Evolutionary conservation across 495 filamentous ascomycete species (phyloP), one percentile per base, ranked within the genome.

Genomic region (Daldinia childiae): DNA sequence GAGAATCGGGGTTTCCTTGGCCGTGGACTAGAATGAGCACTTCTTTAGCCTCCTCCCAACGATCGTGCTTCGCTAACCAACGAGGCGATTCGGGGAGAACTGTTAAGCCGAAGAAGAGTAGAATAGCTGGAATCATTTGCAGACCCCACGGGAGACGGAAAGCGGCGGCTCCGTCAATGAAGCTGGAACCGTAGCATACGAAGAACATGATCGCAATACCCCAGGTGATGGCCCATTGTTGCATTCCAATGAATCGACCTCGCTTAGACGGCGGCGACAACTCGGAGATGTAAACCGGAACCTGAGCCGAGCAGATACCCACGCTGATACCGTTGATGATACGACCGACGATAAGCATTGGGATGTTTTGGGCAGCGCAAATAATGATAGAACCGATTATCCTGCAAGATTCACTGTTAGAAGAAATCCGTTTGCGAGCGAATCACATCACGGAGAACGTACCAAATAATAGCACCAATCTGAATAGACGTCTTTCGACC

Each of bases 171-270:
- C 85, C 82, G 0, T 82, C 70, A 64, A 95, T 86, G 77, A 84
- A 93, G 26, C 87, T 88, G 78, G 85, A 90, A 14, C 92, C 93
- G 61, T 92, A 95, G 64, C 87, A 92, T 74, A 96, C 89, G 76
- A 87, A 84, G 83, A 90, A 93, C 91, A 94, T 93, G 76, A 93
- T 93, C 66, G 93, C 66, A 68, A 93, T 93, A 76, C 92, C 92
- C 89, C 90, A 92, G 59, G 89, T 92, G 68, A 93, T 92, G 50
- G 91, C 88, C 90, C 91, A 92, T 79, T 93, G 91, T 69, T 93
- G 89, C 65, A 88, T 81, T 36, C 90, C 89, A 32, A 93, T 87
- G 15, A 95, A 83, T 36, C 90, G 85, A 29, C 92, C 91, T 74
- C 92, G 87, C 79, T 88, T 89, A 39, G 84, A 83, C 3, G 90